phyloP scores from a whole-genome alignment of 306 rosid genomes.

The Canavalia ensiformis region DNA sequence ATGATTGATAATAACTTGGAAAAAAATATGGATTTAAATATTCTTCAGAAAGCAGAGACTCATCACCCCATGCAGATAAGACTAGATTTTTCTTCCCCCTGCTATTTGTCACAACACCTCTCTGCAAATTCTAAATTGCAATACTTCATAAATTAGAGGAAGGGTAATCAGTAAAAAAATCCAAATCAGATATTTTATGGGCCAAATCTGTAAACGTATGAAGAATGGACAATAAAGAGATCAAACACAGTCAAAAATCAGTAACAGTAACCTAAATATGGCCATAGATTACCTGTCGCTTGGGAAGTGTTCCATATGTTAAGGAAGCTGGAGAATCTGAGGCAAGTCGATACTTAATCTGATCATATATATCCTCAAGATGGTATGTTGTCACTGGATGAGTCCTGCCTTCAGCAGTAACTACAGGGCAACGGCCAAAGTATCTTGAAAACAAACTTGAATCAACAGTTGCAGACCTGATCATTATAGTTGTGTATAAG shows the following conservation, averaged over 20 bases:
- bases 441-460: conserved; percentile 89
- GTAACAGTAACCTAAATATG: conserved; percentile 34
- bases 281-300: conserved; percentile 62
- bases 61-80: conserved; percentile 95
- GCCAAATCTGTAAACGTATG: neutral
- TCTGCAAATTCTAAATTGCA: conserved; percentile 60
- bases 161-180: neutral
- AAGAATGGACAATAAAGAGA: neutral
- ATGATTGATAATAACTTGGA: conserved; percentile 67
- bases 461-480: conserved; percentile 98
- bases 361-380: conserved; percentile 94
- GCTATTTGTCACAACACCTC: conserved; percentile 70
- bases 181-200: conserved; percentile 31
- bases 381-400: conserved; percentile 85
- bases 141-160: conserved; percentile 40
- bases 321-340: conserved; percentile 88
- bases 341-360: conserved; percentile 72
- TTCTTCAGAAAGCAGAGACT: conserved; percentile 81
- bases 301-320: conserved; percentile 59
- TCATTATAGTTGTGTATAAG: conserved; percentile 35
- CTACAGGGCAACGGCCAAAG: conserved; percentile 89
- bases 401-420: conserved; percentile 91
- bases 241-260: conserved; percentile 10
- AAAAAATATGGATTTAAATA: conserved; percentile 70
- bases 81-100: conserved; percentile 94